Conservation (phyloP, 2,329 filamentous ascomycete genomes). For the Cladorrhinum sp. region DNA sequence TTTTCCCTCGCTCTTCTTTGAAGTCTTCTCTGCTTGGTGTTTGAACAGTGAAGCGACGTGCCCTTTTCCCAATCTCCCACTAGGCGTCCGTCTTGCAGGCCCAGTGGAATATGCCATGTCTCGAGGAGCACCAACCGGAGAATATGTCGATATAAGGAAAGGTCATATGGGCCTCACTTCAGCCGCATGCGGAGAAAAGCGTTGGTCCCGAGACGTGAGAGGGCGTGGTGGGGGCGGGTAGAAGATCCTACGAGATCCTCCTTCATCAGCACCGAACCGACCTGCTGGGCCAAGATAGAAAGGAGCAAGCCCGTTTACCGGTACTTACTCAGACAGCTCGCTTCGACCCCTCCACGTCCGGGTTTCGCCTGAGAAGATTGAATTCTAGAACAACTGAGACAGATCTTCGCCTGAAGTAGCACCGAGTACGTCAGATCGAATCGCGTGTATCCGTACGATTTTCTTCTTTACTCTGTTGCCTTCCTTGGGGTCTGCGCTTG, state of each 20-base stretch:
- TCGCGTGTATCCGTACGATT: background rate
- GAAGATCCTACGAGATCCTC: background rate
- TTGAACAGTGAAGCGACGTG: too few species aligned
- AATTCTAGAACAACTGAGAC: background rate
- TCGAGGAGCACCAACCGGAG: background rate
- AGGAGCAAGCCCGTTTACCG: too few species aligned
- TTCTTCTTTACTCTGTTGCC: background rate
- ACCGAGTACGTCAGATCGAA: background rate
- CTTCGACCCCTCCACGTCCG: background rate
- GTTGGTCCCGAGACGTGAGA: background rate
- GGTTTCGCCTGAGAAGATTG: background rate
- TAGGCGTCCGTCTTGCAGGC: background rate
- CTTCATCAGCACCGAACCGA: background rate
- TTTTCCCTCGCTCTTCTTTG: too few species aligned
- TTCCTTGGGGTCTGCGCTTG: background rate
- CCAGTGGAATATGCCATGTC: background rate
- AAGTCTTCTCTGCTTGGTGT: too few species aligned
- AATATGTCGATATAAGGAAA: background rate
- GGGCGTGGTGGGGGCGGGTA: background rate
- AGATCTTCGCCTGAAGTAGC: background rate
- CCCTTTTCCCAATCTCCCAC: too few species aligned
- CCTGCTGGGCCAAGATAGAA: background rate
- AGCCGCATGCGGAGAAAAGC: background rate
- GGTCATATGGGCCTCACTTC: background rate
- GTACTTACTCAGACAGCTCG: too few species aligned